Evolutionary conservation across 306 rosid species (phyloP), one percentile per base, ranked within the genome.

Genomic region (Senna siamea): DNA sequence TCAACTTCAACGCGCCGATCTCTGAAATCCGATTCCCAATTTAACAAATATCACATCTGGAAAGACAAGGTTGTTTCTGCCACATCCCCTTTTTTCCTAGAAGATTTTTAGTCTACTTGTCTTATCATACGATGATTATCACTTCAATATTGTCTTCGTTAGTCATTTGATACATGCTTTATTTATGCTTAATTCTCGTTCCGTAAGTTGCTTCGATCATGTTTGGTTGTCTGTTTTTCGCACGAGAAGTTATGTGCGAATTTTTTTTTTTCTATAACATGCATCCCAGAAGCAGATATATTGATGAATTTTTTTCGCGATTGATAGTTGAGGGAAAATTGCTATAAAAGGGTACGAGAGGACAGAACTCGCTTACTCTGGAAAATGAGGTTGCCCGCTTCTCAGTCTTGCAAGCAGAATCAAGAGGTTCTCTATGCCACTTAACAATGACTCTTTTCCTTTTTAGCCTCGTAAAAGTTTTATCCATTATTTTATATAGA

Each of bases 351-450:
- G 77, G 93, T 86, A 9, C 82, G 88, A 87, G 84, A 90, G 23
- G 93, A 89, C 47, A 72, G 98, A 80, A 84, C 51, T 35, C 95
- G 87, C 51, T 76, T 93, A 74, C 91, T 93, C 52, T 90, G 98
- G 97, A 89, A 90, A 77, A 66, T 85, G 74, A 81, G 98, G 68
- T 37, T 69, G 62, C 77, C 87, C 28, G 14, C 72, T 77, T 60
- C 83, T 35, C 82, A 73, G 17, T 63, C 81, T 75, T 67, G 40
- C 75, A 51, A 69, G 18, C 56, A 61, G 37, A 67, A 59, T 53
- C 84, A 83, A 22, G 58, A 86, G 89, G 92, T 87, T 20, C 10
- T 38, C 14, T 62, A 20, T 50, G 5, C 26, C 32, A 7, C 18
- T 43, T 18, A 17, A 54, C 18, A 23, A 19, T 48, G 10, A n/a